Percentiles rank a stretch among this genome's conserved stretches.
These are phyloP conservation scores for Lepidopterella palustris DNA, from an alignment of 495 filamentous ascomycete genomes.

Conservation along the genomic window DNA sequence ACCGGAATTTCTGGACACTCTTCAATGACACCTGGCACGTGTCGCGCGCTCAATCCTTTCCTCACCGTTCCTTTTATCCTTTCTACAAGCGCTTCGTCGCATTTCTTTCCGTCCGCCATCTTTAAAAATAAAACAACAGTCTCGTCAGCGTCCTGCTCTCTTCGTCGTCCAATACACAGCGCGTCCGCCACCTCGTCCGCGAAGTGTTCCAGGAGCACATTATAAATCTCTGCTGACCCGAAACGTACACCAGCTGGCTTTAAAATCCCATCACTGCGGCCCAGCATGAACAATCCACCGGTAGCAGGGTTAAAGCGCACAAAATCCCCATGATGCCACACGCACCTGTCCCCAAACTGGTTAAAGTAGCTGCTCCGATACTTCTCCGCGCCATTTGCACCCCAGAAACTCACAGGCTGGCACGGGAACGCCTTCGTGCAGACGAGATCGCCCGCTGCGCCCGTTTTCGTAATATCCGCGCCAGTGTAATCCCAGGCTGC, in stretches of 20 bases:
- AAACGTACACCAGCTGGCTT: slow-evolving; percentile 76
- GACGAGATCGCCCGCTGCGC: slow-evolving; percentile 81
- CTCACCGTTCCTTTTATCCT: slow-evolving; percentile 58
- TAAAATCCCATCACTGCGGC: slow-evolving; percentile 69
- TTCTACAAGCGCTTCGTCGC: slow-evolving; percentile 47
- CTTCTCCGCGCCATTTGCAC: slow-evolving; percentile 57
- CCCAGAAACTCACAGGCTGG: slow-evolving; percentile 86
- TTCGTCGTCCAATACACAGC: slow-evolving; percentile 71
- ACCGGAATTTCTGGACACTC: slow-evolving; percentile 75
- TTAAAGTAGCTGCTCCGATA: slow-evolving; percentile 87
- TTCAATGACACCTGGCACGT: slow-evolving; percentile 78
- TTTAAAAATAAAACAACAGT: slow-evolving; percentile 80
- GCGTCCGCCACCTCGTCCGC: slow-evolving; percentile 71
- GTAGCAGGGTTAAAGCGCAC: slow-evolving; percentile 67
- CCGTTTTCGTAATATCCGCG: slow-evolving; percentile 47
- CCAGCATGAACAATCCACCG: slow-evolving; percentile 76
- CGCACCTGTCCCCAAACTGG: slow-evolving; percentile 48
- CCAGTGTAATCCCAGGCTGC: slow-evolving; percentile 62
- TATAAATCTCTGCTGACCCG: slow-evolving; percentile 84
- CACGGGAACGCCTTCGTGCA: slow-evolving; percentile 83
- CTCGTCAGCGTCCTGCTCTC: slow-evolving; percentile 71
- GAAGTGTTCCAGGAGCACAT: slow-evolving; percentile 76
- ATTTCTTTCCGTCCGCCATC: slow-evolving; percentile 51
- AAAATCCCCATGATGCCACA: slow-evolving; percentile 97
- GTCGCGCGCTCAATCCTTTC: slow-evolving; percentile 72